These are phyloP conservation scores for Diaporthe australafricana DNA, from an alignment of 2,329 filamentous ascomycete genomes.

Conservation along the genomic window DNA sequence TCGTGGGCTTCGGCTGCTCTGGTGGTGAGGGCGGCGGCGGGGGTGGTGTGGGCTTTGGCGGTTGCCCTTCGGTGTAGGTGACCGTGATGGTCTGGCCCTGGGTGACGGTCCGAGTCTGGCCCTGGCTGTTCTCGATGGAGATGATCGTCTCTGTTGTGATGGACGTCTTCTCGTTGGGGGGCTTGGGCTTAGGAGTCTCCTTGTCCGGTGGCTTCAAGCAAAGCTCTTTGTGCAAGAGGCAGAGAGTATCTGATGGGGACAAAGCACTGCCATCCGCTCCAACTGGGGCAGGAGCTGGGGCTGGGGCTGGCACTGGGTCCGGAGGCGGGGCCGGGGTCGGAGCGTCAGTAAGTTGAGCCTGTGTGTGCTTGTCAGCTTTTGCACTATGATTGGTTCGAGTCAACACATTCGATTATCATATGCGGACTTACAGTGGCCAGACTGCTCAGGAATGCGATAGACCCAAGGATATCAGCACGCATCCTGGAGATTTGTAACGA, in stretches of 20 bases:
- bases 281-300: neutral
- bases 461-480: neutral
- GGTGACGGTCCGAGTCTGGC: constrained; percentile 1
- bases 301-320: neutral
- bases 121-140: constrained; percentile 6
- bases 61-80: neutral
- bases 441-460: neutral
- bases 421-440: neutral
- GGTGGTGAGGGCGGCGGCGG: neutral
- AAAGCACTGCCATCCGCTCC: neutral
- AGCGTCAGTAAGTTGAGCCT: neutral
- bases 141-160: constrained; percentile 3
- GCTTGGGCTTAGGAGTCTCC: neutral
- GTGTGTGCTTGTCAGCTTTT: neutral
- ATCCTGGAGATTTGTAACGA: neutral
- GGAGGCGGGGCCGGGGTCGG: too few species aligned
- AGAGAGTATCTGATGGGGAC: neutral
- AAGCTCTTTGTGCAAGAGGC: constrained; percentile 15
- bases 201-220: neutral
- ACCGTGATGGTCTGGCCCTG: constrained; percentile 4
- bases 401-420: too few species aligned
- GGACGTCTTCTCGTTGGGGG: neutral
- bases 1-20: neutral
- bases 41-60: neutral
- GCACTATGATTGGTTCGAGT: neutral